Evolutionary conservation across 2,329 filamentous ascomycete species (phyloP), one percentile per base, ranked within the genome.

Genomic region (Amphichorda felina): DNA sequence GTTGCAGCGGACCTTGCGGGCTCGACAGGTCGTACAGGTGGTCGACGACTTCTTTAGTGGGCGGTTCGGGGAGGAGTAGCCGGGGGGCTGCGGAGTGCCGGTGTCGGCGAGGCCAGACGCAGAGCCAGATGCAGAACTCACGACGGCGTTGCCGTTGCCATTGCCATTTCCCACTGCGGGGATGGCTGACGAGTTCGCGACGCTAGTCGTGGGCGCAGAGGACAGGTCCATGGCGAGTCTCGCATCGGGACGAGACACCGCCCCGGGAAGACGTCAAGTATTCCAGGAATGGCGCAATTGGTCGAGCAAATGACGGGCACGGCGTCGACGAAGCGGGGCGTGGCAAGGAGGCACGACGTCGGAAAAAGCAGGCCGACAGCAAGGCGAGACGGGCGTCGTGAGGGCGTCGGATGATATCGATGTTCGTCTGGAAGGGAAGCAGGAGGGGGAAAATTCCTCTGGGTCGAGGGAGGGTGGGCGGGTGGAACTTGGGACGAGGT

Each of bases 1-100:
- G 46, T 74, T 68, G 54, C 71, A 75, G 33, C 70, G 68, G 15
- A 75, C 71, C 51, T 75, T 75, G 47, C 70, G 66, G 33, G 64
- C 60, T 16, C 68, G 65, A 42, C 68, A 72, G 9, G 68, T 70
- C 42, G 64, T 59, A 48, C 69, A 72, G n/a, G 69, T 72, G 24
- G 61, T 51, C 14, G 60, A 61, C 28, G 59, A 59, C 38, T 62
- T 60, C 42, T 62, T 63, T 17, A 54, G 55, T 30, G 54, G 56
- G 37, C 52, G 54, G 36, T 54, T 49, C 34, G 49, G 46, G n/a
- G 51, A 53, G 36, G 40, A 36, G 34, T 39, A 36, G 28, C 38
- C 38, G 17, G 36, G 21, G 15, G 28, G 22, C 8, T 30, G 35
- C 2, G 17, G 35, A 4, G 22, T 33, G 16, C 13, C 14, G 21